Evolutionary conservation across 1,284 basidiomycete genomes (phyloP).

Genomic region (Takashimella koratensis): DNA sequence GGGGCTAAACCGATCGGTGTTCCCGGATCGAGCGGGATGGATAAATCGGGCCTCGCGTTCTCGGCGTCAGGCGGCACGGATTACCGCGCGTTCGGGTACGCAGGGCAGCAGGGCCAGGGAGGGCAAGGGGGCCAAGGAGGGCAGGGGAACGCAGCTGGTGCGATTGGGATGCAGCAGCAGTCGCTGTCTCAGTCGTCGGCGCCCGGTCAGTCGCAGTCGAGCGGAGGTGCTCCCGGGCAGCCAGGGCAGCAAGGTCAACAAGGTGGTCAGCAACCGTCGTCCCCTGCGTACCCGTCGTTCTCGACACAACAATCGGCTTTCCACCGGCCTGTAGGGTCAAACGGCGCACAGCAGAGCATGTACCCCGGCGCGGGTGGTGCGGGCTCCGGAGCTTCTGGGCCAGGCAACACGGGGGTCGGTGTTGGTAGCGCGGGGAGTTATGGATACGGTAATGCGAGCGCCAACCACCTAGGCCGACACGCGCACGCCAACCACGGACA

Average conservation of each 20-base stretch:
- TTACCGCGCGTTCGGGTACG: not conserved
- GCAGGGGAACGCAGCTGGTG: not conserved
- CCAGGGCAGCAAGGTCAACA: not conserved
- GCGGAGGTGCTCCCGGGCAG: not conserved
- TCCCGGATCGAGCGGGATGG: conserved; percentile 1
- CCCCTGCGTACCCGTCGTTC: not conserved
- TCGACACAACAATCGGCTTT: not conserved
- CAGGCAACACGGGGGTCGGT: not conserved
- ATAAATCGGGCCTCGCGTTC: conserved; percentile 15
- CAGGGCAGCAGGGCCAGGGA: not conserved
- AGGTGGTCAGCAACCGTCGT: not conserved
- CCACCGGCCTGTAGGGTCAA: not conserved
- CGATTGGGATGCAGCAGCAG: not conserved
- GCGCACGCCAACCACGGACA: not conserved
- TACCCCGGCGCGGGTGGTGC: not conserved
- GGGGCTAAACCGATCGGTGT: conserved; percentile 4
- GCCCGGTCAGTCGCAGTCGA: not conserved
- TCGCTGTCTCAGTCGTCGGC: not conserved
- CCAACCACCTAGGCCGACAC: not conserved
- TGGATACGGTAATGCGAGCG: not conserved
- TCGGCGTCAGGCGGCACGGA: conserved; percentile 3
- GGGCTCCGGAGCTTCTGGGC: not conserved
- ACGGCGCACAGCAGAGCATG: not conserved
- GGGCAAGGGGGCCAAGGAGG: not conserved
- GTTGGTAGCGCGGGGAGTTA: not conserved